phyloP scores from a whole-genome alignment of 1,284 basidiomycete species.

The Ustilago bromivora region DNA sequence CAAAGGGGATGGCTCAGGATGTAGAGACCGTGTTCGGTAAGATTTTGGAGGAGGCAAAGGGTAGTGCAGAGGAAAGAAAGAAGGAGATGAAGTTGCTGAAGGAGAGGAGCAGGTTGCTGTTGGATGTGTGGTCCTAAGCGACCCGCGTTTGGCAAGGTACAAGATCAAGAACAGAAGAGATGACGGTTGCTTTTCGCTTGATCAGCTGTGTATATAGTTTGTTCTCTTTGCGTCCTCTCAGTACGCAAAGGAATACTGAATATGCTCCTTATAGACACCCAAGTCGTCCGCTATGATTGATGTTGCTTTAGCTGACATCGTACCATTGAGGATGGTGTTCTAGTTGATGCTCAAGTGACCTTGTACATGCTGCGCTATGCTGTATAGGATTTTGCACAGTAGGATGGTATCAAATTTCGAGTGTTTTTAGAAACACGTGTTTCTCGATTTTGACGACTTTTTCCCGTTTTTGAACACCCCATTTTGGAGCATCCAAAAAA shows the following conservation, averaged over 20 bases:
- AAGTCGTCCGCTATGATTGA: no score
- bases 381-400: background rate
- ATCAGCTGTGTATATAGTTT: background rate
- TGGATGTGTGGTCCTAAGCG: conserved; percentile 49
- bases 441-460: no score
- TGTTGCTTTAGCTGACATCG: no score
- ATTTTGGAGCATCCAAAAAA: no score
- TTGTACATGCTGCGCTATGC: no score
- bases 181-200: background rate
- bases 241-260: background rate
- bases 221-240: background rate
- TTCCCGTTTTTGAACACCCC: no score
- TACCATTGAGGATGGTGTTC: background rate
- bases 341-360: background rate
- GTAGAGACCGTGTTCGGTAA: conserved; percentile 87
- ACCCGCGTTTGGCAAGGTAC: background rate
- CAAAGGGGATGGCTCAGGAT: conserved; percentile 92
- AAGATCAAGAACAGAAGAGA: background rate
- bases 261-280: background rate
- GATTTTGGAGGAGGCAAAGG: conserved; percentile 93
- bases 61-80: conserved; percentile 76
- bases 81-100: conserved; percentile 58
- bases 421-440: no score
- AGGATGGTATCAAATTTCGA: no score
- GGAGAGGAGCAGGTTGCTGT: conserved; percentile 50